Conservation (phyloP, 164 flowering plant species). For the Echeveria elegans region DNA sequence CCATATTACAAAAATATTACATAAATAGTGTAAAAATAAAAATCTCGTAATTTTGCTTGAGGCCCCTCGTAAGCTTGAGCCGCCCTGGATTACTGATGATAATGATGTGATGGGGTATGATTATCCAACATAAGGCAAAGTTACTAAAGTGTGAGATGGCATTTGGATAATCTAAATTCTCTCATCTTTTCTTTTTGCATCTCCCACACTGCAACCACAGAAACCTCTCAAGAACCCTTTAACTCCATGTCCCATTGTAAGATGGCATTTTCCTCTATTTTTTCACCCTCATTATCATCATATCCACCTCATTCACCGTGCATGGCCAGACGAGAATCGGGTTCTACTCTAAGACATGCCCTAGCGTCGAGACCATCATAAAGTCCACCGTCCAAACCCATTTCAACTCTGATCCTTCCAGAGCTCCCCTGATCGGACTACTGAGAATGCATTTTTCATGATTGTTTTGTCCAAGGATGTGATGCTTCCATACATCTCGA, state of each 20-base stretch:
- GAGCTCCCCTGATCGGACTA: not conserved
- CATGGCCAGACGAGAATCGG: conserved; percentile 3
- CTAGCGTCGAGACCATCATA: not conserved
- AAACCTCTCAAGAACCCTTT: not conserved
- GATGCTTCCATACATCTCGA: conserved; percentile 59
- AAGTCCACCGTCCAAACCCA: not conserved
- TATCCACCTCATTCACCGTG: not conserved
- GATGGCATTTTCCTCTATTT: not conserved
- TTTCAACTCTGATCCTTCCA: not conserved
- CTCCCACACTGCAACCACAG: not conserved
- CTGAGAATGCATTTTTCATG: conserved; percentile 8
- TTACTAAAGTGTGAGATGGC: not conserved
- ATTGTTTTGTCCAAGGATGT: conserved; percentile 36
- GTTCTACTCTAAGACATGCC: conserved; percentile 9
- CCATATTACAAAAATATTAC: too few relatives aligned
- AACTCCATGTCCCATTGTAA: too few relatives aligned
- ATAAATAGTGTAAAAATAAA: too few relatives aligned
- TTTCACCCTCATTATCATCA: not conserved
- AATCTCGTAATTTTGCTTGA: too few relatives aligned
- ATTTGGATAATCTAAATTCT: not conserved
- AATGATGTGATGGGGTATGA: not conserved
- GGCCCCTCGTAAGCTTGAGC: too few relatives aligned
- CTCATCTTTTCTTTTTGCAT: not conserved
- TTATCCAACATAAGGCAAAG: not conserved
- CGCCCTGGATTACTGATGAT: not conserved